These are phyloP conservation scores for Glebionis coronaria DNA, from an alignment of 129 eudicot species.

Conservation along the genomic window DNA sequence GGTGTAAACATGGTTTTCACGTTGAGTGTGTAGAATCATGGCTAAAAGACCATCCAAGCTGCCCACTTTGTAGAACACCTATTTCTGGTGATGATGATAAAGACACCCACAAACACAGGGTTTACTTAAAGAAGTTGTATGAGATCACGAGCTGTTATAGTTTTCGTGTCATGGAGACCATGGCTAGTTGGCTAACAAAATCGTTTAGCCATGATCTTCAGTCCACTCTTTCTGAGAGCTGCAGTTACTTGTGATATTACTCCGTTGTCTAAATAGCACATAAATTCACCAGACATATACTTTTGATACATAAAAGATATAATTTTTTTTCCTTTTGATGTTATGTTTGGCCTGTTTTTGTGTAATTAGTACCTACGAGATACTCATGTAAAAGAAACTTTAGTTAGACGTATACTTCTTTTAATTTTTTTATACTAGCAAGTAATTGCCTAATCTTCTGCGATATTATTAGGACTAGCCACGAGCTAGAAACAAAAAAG, in stretches of 20 bases:
- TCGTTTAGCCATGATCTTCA: constrained; percentile 21
- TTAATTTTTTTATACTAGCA: too few relatives aligned
- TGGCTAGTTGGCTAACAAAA: constrained; percentile 17
- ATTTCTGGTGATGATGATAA: neutral
- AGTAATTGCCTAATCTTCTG: too few relatives aligned
- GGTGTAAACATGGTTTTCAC: constrained; percentile 29
- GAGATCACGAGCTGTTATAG: constrained; percentile 3
- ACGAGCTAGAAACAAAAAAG: too few relatives aligned
- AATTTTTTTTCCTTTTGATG: neutral
- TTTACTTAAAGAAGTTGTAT: constrained; percentile 13
- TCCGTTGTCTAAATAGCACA: neutral
- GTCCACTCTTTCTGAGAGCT: constrained; percentile 25
- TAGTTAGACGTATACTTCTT: too few relatives aligned
- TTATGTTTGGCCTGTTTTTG: too few relatives aligned
- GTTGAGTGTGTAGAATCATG: constrained; percentile 29
- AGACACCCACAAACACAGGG: neutral
- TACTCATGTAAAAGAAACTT: too few relatives aligned
- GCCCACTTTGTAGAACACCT: constrained; percentile 35
- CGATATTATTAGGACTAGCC: too few relatives aligned
- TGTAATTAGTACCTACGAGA: too few relatives aligned
- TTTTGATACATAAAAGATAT: neutral
- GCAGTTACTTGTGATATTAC: constrained; percentile 23
- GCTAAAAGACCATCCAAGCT: constrained; percentile 27
- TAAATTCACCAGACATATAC: neutral
- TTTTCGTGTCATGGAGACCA: neutral